These are phyloP conservation scores for Rosa multiflora DNA, from an alignment of 306 rosid genomes.

Conservation along the genomic window DNA sequence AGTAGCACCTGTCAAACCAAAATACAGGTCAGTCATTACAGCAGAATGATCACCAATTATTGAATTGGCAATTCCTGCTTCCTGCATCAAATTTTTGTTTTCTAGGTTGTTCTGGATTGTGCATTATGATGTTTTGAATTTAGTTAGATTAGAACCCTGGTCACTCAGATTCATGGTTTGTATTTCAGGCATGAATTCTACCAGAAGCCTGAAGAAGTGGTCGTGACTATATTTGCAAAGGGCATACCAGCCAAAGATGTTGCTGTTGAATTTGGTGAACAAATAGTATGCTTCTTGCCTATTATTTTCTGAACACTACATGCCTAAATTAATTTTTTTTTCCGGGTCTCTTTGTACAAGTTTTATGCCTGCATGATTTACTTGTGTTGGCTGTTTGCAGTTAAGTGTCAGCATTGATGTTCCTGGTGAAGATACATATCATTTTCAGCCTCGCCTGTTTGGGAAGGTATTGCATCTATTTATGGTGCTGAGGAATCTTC, in stretches of 20 bases:
- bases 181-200: slow-evolving; percentile 69
- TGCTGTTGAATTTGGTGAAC: slow-evolving; percentile 72
- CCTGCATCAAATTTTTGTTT: background rate
- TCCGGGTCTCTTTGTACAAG: background rate
- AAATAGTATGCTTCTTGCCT: slow-evolving; percentile 65
- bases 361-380: slow-evolving; percentile 5
- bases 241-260: slow-evolving; percentile 55
- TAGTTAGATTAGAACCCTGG: background rate
- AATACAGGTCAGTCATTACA: slow-evolving; percentile 54
- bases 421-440: slow-evolving; percentile 63
- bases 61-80: background rate
- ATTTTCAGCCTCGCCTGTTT: too few species aligned
- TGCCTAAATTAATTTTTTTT: background rate
- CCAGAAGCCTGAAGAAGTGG: slow-evolving; percentile 76
- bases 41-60: background rate
- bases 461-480: too few species aligned
- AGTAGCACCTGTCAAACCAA: slow-evolving; percentile 52
- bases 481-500: too few species aligned
- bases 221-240: slow-evolving; percentile 80
- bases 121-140: background rate
- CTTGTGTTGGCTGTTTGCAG: slow-evolving; percentile 42
- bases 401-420: slow-evolving; percentile 61
- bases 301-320: slow-evolving; percentile 3
- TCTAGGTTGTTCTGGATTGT: background rate
- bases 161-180: slow-evolving; percentile 14